Evolutionary conservation across 495 filamentous ascomycete species (phyloP).

Genomic region (Rhypophila decipiens): DNA sequence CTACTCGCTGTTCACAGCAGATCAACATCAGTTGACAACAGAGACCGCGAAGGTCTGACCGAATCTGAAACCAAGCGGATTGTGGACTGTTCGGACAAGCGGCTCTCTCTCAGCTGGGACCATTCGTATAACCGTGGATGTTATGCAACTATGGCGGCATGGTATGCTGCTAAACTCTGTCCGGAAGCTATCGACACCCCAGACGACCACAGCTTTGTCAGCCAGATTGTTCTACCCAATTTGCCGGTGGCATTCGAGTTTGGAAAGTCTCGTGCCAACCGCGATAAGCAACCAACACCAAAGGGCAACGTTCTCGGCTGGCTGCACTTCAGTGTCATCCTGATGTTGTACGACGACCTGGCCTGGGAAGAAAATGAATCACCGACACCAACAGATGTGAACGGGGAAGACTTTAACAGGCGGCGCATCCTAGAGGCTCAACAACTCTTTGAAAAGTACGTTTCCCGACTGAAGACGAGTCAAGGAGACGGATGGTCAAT

Average conservation of each 20-base stretch:
- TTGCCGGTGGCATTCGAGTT: conserved; percentile 19
- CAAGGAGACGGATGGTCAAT: conserved; percentile 7
- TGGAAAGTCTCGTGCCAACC: conserved; percentile 4
- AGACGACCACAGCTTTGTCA: conserved; percentile 1
- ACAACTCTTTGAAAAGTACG: conserved; percentile 10
- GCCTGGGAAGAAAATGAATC: conserved; percentile 2
- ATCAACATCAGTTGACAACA: background rate
- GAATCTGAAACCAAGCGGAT: background rate
- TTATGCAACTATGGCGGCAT: conserved; percentile 12
- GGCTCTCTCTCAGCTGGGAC: conserved; percentile 1
- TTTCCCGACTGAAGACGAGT: conserved; percentile 11
- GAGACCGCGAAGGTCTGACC: background rate
- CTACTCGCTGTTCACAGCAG: conserved; percentile 12
- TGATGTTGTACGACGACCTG: conserved; percentile 9
- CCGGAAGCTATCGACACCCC: background rate
- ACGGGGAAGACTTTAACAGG: background rate
- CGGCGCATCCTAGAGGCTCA: conserved; percentile 1
- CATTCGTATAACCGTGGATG: conserved; percentile 11
- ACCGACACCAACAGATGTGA: background rate
- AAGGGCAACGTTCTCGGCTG: conserved; percentile 13
- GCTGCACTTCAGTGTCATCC: conserved; percentile 13
- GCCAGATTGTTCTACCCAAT: conserved; percentile 15
- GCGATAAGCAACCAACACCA: conserved; percentile 9
- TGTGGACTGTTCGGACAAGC: background rate
- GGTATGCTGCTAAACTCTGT: conserved; percentile 6